phyloP scores from a whole-genome alignment of 2,329 filamentous ascomycete genomes.

The Alternaria angustiovoidea region DNA sequence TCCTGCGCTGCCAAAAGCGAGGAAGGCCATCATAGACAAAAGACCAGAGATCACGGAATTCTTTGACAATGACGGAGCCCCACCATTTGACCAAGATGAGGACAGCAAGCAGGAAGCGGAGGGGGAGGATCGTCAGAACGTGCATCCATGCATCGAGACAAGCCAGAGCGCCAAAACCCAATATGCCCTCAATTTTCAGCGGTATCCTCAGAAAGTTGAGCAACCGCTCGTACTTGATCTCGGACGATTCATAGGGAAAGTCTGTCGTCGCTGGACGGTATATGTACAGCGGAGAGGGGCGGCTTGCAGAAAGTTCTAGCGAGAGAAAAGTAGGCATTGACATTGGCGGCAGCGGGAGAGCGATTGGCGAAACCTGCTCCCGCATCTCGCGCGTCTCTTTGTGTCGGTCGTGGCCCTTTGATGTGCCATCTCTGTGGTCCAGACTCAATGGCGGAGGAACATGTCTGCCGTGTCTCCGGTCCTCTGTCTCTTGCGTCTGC shows the following conservation, averaged over 20 bases:
- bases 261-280: slow-evolving; percentile 64
- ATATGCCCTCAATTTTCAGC: slow-evolving; percentile 79
- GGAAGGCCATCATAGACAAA: slow-evolving; percentile 84
- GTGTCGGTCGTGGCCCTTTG: slow-evolving; percentile 45
- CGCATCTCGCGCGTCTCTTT: slow-evolving; percentile 26
- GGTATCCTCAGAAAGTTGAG: slow-evolving; percentile 88
- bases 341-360: slow-evolving; percentile 67
- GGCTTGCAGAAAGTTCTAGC: slow-evolving; percentile 67
- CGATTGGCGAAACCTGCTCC: slow-evolving; percentile 43
- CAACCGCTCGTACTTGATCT: slow-evolving; percentile 89
- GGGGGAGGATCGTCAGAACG: slow-evolving; percentile 91
- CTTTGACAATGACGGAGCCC: slow-evolving; percentile 74
- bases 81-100: slow-evolving; percentile 81
- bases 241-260: slow-evolving; percentile 88
- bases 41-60: slow-evolving; percentile 73
- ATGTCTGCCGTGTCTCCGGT: slow-evolving; percentile 28
- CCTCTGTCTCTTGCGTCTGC: slow-evolving; percentile 32
- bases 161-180: slow-evolving; percentile 87
- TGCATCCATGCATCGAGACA: slow-evolving; percentile 97
- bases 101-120: slow-evolving; percentile 84
- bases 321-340: slow-evolving; percentile 73
- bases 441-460: slow-evolving; percentile 46
- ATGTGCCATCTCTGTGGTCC: slow-evolving; percentile 39
- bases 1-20: slow-evolving; percentile 74
- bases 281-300: slow-evolving; percentile 70